phyloP scores from a whole-genome alignment of 2,329 filamentous ascomycete genomes.

The Colletotrichum sp. region DNA sequence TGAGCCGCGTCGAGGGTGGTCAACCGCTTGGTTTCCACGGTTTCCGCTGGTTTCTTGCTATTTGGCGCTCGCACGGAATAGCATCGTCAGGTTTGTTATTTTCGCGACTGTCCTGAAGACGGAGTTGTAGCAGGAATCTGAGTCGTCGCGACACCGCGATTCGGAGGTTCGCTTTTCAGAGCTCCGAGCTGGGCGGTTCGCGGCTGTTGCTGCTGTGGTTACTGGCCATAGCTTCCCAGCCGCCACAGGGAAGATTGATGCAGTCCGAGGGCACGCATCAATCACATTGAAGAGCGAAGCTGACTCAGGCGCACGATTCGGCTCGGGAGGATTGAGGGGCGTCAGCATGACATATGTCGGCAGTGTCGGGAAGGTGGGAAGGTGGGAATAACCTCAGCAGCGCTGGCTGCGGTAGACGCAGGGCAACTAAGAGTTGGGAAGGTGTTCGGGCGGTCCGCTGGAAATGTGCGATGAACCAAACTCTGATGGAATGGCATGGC shows the following conservation, averaged over 20 bases:
- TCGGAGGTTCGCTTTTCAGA: background rate
- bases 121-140: background rate
- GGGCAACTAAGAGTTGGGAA: background rate
- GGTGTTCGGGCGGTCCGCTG: constrained; percentile 3
- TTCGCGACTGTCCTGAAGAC: background rate
- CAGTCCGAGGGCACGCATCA: background rate
- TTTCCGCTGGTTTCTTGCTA: background rate
- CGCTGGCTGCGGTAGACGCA: background rate
- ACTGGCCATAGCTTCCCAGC: constrained; percentile 3
- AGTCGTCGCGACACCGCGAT: background rate
- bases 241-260: background rate
- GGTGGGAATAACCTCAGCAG: constrained; percentile 3
- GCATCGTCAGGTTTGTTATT: background rate
- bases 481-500: background rate
- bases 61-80: background rate
- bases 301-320: constrained; percentile 1
- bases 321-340: background rate
- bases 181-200: background rate
- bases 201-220: background rate
- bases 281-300: background rate
- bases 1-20: background rate
- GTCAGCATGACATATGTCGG: constrained; percentile 7
- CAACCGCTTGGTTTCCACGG: background rate
- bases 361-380: background rate
- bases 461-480: constrained; percentile 9